A percentile compares a stretch with the other conserved stretches of the same genome.
These are phyloP conservation scores for Strobilomyces dryophilus DNA, from an alignment of 768 basidiomycete genomes.

Conservation along the genomic window DNA sequence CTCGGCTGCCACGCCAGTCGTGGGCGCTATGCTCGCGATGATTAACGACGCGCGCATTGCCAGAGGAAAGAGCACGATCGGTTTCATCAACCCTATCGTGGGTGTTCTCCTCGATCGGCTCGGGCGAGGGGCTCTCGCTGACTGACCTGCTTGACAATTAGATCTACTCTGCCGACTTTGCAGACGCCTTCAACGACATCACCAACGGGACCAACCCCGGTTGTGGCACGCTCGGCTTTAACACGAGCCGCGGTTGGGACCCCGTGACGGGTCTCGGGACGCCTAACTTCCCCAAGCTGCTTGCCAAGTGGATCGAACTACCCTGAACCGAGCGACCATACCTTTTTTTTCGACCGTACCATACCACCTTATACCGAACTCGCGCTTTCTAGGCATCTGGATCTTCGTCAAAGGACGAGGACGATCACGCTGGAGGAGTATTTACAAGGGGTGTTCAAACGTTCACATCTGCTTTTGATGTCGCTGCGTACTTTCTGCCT, in stretches of 20 bases:
- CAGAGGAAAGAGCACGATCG: conserved; percentile 43
- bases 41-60: conserved; percentile 59
- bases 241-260: conserved; percentile 28
- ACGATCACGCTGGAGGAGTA: too few relatives aligned
- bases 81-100: conserved; percentile 56
- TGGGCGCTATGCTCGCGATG: conserved; percentile 59
- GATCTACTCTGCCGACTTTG: conserved; percentile 33
- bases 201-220: conserved; percentile 42
- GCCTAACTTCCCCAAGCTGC: conserved; percentile 35
- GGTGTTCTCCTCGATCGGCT: background rate
- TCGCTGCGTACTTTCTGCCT: too few relatives aligned
- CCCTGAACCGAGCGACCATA: conserved; percentile 14
- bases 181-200: conserved; percentile 48
- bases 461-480: too few relatives aligned
- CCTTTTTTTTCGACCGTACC: too few relatives aligned
- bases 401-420: too few relatives aligned
- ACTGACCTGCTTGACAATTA: conserved; percentile 46
- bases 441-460: too few relatives aligned
- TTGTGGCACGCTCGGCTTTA: conserved; percentile 38
- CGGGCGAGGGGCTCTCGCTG: background rate
- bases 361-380: too few relatives aligned
- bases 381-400: too few relatives aligned
- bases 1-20: conserved; percentile 57
- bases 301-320: conserved; percentile 32
- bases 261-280: conserved; percentile 51